A percentile compares a stretch with the other conserved stretches of the same genome.
Evolutionary conservation across 2,329 filamentous ascomycete species (phyloP).

Genomic region (Stagonosporopsis chrysanthemi): DNA sequence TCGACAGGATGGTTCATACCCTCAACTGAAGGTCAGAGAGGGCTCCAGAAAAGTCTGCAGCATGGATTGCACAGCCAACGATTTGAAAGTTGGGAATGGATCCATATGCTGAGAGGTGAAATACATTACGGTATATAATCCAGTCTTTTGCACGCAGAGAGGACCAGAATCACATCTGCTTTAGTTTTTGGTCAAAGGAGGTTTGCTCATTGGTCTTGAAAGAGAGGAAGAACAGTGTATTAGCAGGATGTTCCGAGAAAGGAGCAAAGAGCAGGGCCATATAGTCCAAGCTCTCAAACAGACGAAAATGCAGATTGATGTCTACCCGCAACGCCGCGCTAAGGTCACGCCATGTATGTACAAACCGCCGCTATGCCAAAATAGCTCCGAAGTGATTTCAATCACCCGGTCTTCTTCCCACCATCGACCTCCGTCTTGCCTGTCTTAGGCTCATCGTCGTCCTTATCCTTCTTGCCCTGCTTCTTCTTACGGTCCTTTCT

Average conservation of each 20-base stretch:
- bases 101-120: too few species aligned
- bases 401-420: not conserved
- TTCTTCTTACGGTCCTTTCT: constrained; percentile 57
- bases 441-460: constrained; percentile 27
- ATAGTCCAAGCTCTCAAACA: not conserved
- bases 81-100: too few species aligned
- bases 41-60: too few species aligned
- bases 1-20: too few species aligned
- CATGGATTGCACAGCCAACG: too few species aligned
- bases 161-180: not conserved
- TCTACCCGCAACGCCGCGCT: constrained; percentile 19
- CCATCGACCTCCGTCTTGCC: constrained; percentile 15
- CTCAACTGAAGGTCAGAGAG: too few species aligned
- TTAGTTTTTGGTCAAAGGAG: not conserved
- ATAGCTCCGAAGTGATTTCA: not conserved
- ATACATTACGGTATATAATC: too few species aligned
- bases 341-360: not conserved
- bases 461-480: constrained; percentile 47
- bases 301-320: constrained; percentile 1
- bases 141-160: too few species aligned
- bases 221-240: not conserved
- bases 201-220: not conserved
- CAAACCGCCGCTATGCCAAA: not conserved
- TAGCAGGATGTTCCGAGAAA: not conserved
- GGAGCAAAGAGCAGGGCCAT: not conserved